Conservation (phyloP, 129 eudicot species). For the Kitagawia praeruptora region DNA sequence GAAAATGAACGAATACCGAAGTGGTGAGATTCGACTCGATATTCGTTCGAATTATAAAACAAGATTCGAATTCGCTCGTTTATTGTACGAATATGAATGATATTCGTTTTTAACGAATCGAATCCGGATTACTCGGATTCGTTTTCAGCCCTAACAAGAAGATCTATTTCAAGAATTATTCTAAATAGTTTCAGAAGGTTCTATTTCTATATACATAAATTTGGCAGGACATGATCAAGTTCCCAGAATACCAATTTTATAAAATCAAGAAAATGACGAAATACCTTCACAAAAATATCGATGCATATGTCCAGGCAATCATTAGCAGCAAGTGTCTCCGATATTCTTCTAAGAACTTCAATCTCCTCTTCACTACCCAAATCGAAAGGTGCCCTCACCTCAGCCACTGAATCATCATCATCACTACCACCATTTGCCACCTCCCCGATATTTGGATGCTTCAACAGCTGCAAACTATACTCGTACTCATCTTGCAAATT, state of each 20-base stretch:
- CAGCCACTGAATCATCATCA: conserved; percentile 17
- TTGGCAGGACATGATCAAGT: not conserved
- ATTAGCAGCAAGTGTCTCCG: conserved; percentile 60
- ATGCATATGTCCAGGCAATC: conserved; percentile 83
- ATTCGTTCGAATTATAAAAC: too few relatives aligned
- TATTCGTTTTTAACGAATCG: too few relatives aligned
- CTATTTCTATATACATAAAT: not conserved
- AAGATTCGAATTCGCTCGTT: too few relatives aligned
- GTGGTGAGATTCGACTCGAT: too few relatives aligned
- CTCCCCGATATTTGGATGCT: conserved; percentile 44
- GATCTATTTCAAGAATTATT: not conserved
- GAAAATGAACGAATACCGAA: too few relatives aligned
- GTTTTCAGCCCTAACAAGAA: too few relatives aligned
- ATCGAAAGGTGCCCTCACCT: conserved; percentile 15
- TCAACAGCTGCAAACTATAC: conserved; percentile 41
- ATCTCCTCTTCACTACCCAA: conserved; percentile 68
- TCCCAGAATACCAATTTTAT: not conserved
- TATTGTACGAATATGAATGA: too few relatives aligned
- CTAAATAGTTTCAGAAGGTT: not conserved
- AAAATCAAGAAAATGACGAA: not conserved
- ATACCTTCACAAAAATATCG: conserved; percentile 74
- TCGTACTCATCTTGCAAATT: conserved; percentile 82
- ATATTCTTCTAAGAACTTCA: conserved; percentile 55
- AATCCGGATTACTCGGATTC: too few relatives aligned
- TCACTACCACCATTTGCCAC: conserved; percentile 18